phyloP scores from a whole-genome alignment of 805 yeast species.

The Ogataea ramenticola region DNA sequence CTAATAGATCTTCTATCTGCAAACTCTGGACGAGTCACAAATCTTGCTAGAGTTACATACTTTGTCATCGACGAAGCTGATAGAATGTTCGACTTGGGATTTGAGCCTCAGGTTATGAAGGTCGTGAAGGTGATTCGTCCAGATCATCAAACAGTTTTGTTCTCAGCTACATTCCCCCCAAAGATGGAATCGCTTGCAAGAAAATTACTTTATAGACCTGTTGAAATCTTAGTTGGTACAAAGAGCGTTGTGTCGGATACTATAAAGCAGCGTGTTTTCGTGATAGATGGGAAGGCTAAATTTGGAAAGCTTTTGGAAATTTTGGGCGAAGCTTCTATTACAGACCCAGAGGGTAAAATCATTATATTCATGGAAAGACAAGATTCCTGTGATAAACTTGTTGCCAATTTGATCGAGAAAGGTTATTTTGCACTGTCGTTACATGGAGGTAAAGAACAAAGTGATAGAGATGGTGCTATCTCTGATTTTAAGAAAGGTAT shows the following conservation, averaged over 20 bases:
- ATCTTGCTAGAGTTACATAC: constrained; percentile 62
- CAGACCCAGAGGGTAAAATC: constrained; percentile 39
- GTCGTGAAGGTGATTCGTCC: constrained; percentile 72
- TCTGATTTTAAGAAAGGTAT: constrained; percentile 58
- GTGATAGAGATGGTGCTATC: constrained; percentile 71
- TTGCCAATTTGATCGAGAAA: constrained; percentile 41
- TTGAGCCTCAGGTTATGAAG: constrained; percentile 89
- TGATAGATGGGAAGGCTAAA: constrained; percentile 51
- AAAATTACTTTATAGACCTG: constrained; percentile 53
- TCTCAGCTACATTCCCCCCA: constrained; percentile 89
- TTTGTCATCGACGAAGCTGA: constrained; percentile 96
- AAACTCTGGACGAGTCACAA: constrained; percentile 70
- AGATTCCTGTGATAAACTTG: constrained; percentile 69
- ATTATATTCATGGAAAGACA: constrained; percentile 87
- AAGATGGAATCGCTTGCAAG: constrained; percentile 72
- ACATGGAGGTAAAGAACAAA: constrained; percentile 90
- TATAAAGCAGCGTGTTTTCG: constrained; percentile 63
- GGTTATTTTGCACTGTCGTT: constrained; percentile 60
- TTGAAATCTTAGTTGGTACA: constrained; percentile 75
- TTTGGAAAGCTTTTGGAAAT: constrained; percentile 46
- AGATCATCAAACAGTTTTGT: constrained; percentile 81
- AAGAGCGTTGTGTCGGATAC: constrained; percentile 76
- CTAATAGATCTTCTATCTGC: constrained; percentile 83
- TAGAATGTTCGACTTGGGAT: constrained; percentile 93
- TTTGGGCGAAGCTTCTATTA: constrained; percentile 37